These are phyloP conservation scores for Senna siamea DNA, from an alignment of 306 rosid species.

Conservation along the genomic window DNA sequence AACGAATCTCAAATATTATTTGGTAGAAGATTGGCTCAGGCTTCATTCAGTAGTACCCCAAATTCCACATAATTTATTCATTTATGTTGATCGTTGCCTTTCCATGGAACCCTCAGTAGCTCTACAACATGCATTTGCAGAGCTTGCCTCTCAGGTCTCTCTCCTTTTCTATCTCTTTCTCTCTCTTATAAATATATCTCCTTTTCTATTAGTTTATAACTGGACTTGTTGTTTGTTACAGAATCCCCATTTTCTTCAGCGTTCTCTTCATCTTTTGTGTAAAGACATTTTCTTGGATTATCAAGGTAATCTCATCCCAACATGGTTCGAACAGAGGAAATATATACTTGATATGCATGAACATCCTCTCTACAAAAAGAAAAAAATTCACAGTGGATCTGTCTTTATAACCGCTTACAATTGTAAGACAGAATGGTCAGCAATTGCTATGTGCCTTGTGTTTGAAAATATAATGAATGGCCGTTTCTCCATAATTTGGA, in stretches of 20 bases:
- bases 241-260: too few relatives aligned
- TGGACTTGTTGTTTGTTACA: too few relatives aligned
- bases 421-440: neutral
- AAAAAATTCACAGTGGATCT: too few relatives aligned
- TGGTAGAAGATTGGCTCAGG: neutral
- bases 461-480: neutral
- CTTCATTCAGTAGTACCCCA: neutral
- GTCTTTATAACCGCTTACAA: neutral
- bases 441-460: neutral
- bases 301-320: too few relatives aligned
- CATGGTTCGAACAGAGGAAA: too few relatives aligned
- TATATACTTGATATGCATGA: too few relatives aligned
- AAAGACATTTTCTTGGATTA: too few relatives aligned
- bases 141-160: neutral
- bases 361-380: too few relatives aligned
- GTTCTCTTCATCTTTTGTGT: too few relatives aligned
- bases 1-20: neutral
- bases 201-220: too few relatives aligned
- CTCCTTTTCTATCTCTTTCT: too few relatives aligned
- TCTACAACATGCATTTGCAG: neutral
- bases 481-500: neutral
- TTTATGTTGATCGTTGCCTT: neutral
- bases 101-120: neutral
- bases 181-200: too few relatives aligned
- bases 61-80: neutral